Evolutionary conservation across 2,329 filamentous ascomycete genomes (phyloP), one percentile per base, ranked within the genome.

Genomic region (Pseudopithomyces chartarum): DNA sequence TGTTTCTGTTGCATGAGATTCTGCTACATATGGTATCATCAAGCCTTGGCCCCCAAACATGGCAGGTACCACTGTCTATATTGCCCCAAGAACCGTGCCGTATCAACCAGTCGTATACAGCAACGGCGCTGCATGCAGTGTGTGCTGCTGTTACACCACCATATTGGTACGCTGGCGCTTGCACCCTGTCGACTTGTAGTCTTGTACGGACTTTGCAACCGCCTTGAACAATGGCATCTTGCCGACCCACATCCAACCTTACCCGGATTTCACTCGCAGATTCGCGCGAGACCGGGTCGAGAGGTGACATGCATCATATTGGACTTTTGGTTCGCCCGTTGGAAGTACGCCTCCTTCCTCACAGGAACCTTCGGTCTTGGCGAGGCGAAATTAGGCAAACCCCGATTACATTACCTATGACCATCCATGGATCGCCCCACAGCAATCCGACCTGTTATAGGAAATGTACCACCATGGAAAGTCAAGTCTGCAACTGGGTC

Each of bases 51-150:
- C 45, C 53, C 53, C 42, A 56, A 29, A 49, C 17, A 42, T 29
- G 48, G 58, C 47, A 60, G 58, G 58, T 61, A 54, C 46, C 54
- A 61, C 56, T 23, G 46, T 36, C n/a, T 58, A 58, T 61, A 56
- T 61, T 61, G 52, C 46, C 40, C 47, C 55, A 52, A 42, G 32
- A 43, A 55, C 43, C 32, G 34, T 32, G 50, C 42, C 29, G 26
- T 54, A 59, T 33, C 36, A 23, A 22, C 13, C 36, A 19, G n/a
- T 19, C 20, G 13, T 40, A 29, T 39, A n/a, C n/a, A 39, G 22
- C 34, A 49, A 49, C 45, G 34, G 46, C 7, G 12, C 46, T 39
- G 19, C 46, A 49, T 39, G 12, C 46, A 26, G 19, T 33, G 39
- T 39, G 32, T 44, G 40, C 26, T 43, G 40, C 50, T 22, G 12